Evolutionary conservation across 2,329 filamentous ascomycete genomes (phyloP), one percentile per base, ranked within the genome.

Genomic region (Calycina marina): DNA sequence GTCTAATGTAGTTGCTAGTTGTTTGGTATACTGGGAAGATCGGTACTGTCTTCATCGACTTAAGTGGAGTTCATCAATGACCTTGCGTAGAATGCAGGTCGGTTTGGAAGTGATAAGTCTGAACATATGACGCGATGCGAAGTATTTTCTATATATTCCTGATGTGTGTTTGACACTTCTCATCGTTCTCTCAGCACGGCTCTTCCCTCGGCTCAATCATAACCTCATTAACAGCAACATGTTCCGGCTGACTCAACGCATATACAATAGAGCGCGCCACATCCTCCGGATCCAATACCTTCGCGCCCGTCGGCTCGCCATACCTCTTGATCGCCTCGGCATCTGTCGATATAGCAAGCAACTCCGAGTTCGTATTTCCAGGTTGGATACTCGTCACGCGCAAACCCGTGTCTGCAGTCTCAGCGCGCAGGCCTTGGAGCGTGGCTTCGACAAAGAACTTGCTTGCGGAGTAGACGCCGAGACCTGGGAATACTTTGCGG

Each of bases 371-470:
- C 2, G 74, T 76, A 50, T 88, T 86, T 1, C 81, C 81, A 0
- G 81, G 81, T 58, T 88, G 81, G 3, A 88, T 65, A 20, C 68
- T 63, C 0, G 80, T 85, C 25, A 88, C 78, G 2, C 79, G 64
- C 30, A 88, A 56, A 0, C 81, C 81, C 0, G 68, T 69, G 0
- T 77, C 78, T 0, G 76, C 80, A 0, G 79, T 86, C 61, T 88
- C 81, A 5, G 86, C 56, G 6, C 81, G 71, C 42, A 88, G 56
- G 18, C 64, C 64, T 54, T 86, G 80, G n/a, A 88, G 62, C 0
- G 79, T 80, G 1, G 78, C 80, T 53, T 88, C 81, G 34, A 88
- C 78, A 50, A 88, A 88, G 65, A 86, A 84, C 53, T 88, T 88
- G 55, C 71, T 78, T 15, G 77, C 81, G 0, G 77, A 83, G 62